phyloP scores from a whole-genome alignment of 2,329 filamentous ascomycete species.

The Gaeumannomyces sp. region DNA sequence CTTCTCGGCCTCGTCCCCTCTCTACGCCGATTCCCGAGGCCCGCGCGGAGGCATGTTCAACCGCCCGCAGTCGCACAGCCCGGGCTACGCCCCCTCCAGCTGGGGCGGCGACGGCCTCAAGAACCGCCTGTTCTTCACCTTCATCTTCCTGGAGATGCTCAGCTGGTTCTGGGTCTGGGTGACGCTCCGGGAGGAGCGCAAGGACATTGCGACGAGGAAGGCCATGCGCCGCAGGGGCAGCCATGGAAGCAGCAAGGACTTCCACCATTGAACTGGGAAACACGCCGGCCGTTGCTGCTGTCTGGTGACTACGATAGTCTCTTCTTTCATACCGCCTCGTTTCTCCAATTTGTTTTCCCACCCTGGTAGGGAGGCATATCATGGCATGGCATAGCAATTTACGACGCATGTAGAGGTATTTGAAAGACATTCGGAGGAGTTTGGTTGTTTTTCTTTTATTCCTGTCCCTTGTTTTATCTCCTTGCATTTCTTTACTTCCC shows the following conservation, averaged over 20 bases:
- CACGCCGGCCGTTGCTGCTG: too few relatives aligned
- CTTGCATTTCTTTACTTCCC: not conserved
- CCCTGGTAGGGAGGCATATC: too few relatives aligned
- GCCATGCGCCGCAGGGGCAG: slow-evolving; percentile 24
- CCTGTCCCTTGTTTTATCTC: not conserved
- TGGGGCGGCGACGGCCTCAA: slow-evolving; percentile 64
- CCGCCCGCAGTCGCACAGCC: slow-evolving; percentile 30
- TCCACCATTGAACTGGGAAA: not conserved
- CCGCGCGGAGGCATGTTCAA: slow-evolving; percentile 25
- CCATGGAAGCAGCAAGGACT: not conserved
- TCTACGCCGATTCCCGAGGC: slow-evolving; percentile 33
- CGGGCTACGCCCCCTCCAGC: slow-evolving; percentile 30
- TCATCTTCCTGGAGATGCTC: slow-evolving; percentile 76
- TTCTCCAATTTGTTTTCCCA: too few relatives aligned
- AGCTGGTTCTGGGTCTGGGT: slow-evolving; percentile 84
- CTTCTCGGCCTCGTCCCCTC: slow-evolving; percentile 45
- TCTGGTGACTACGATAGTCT: not conserved
- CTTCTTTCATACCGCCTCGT: not conserved
- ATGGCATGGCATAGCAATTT: too few relatives aligned
- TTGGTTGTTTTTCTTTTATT: not conserved
- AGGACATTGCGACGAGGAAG: slow-evolving; percentile 34
- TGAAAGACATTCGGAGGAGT: not conserved
- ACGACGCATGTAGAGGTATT: too few relatives aligned
- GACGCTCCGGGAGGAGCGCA: slow-evolving; percentile 60
- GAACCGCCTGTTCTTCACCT: slow-evolving; percentile 79